Percentiles rank a stretch among this genome's conserved stretches.
phyloP scores from a whole-genome alignment of 768 basidiomycete genomes.

The Leccinum ochraceum region DNA sequence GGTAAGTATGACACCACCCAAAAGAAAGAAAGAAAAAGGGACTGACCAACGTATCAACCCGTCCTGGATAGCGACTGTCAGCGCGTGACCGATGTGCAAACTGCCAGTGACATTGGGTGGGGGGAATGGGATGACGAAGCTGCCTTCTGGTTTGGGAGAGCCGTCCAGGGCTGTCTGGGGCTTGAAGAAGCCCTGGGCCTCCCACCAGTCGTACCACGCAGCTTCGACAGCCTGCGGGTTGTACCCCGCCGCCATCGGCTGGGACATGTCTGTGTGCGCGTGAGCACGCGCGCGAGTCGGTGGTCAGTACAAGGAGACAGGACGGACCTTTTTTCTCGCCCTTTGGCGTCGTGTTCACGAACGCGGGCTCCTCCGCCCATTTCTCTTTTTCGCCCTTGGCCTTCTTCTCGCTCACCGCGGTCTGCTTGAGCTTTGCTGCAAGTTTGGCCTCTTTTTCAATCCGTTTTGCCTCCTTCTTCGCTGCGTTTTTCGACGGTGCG shows the following conservation, averaged over 20 bases:
- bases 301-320: not conserved
- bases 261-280: constrained; percentile 64
- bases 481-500: constrained; percentile 34
- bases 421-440: constrained; percentile 60
- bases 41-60: constrained; percentile 81
- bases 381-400: constrained; percentile 73
- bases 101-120: constrained; percentile 97
- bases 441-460: constrained; percentile 78
- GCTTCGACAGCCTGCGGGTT: constrained; percentile 94
- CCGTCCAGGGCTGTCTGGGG: constrained; percentile 64
- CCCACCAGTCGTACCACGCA: constrained; percentile 99
- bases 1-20: not conserved
- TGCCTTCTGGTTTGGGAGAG: constrained; percentile 58
- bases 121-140: constrained; percentile 86
- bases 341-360: constrained; percentile 85
- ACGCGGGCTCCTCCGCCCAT: constrained; percentile 68
- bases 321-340: constrained; percentile 91
- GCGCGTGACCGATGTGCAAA: constrained; percentile 92
- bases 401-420: constrained; percentile 60
- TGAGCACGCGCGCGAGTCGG: not conserved
- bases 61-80: constrained; percentile 70
- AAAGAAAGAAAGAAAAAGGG: not conserved
- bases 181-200: constrained; percentile 85
- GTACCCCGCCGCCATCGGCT: constrained; percentile 90
- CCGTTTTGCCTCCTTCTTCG: constrained; percentile 85